Evolutionary conservation across 345 rosid genomes (phyloP), one percentile per base, ranked within the genome.

Genomic region (Raphanus raphanistrum): DNA sequence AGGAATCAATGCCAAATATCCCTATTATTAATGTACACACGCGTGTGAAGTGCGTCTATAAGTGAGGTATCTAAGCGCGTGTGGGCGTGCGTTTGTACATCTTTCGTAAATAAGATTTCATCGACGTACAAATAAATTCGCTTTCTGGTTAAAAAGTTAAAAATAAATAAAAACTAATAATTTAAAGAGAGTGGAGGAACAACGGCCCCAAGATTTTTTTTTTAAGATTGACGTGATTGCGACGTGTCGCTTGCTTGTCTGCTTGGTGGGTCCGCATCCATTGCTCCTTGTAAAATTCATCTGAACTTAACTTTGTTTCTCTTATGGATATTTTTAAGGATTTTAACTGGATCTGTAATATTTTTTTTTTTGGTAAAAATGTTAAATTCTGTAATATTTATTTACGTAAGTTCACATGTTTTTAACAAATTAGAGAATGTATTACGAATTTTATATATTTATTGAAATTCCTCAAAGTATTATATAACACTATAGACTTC

Each of bases 161-260:
- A 35, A 79, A 50, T 11, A 57, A 5, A 1, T 64, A 16, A 59
- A 2, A 7, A 15, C 1, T 43, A 67, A 33, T 25, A 58, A 48
- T 61, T 68, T 35, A 63, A 15, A 54, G 17, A 69, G 70, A 73
- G 74, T 73, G 78, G 78, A 73, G 78, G 13, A 67, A 79, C 73
- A 79, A 79, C 77, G 78, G 77, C 73, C 62, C 64, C 60, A 72
- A 72, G 43, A 29, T 50, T 63, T 78, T 57, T 71, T 52, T 54
- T 35, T 66, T 48, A 48, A 61, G 57, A 79, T 73, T 61, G 82
- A 68, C 32, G 74, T 79, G 82, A 79, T 79, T 50, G 77, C 59
- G 82, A 79, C 82, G 82, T 73, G 78, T 79, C 78, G 66, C 78
- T 62, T 79, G 21, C 74, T 61, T 79, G 82, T 79, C 82, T 73